Base-by-base conservation (phyloP, 768 basidiomycete species). In the Butyriboletus loyo region DNA sequence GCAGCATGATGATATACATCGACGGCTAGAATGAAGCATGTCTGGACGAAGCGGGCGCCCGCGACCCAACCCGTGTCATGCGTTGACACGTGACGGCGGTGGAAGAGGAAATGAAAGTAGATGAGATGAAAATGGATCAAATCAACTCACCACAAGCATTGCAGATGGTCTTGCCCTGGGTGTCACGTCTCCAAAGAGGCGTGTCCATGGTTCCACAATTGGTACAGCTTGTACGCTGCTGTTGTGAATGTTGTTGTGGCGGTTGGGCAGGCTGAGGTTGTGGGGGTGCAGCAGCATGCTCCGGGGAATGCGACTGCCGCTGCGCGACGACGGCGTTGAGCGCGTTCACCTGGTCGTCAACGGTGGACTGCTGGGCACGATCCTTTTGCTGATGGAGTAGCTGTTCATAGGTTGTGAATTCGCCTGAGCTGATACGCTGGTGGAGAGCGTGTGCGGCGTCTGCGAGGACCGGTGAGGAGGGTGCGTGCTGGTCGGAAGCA, bases 101-200 rank as follows among this genome's bases (percentile, higher is more conserved):
- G 59, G 57, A 63, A 59, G 56, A 57, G 63, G 70, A 60, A 64
- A 65, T 64, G 63, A 63, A 62, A 67, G 65, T 8, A 64, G 66
- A 71, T 69, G 64, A 62, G 64, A 66, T 64, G 63, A 64, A 66
- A 63, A 59, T 15, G 53, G 63, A 62, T 56, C 31, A 56, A 57
- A 66, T 57, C 52, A 35, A 81, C 89, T 80, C 68, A 92, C 91
- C 92, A 71, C 92, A 93, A 46, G 89, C 87, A 70, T 93, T 93
- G 76, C 92, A 94, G 65, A 93, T 82, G 44, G 85, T 81, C 69
- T 87, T 89, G 52, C 91, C 92, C 61, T 88, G 83, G 39, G 78
- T 74, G 66, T 89, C 89, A 60, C 90, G 80, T 61, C 90, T 76
- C 92, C 92, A 93, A 25, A 92, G 81, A 32, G 91, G 90, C 50